Conservation (phyloP, 148 eudicot species). For the Rhododendron mucronatum region DNA sequence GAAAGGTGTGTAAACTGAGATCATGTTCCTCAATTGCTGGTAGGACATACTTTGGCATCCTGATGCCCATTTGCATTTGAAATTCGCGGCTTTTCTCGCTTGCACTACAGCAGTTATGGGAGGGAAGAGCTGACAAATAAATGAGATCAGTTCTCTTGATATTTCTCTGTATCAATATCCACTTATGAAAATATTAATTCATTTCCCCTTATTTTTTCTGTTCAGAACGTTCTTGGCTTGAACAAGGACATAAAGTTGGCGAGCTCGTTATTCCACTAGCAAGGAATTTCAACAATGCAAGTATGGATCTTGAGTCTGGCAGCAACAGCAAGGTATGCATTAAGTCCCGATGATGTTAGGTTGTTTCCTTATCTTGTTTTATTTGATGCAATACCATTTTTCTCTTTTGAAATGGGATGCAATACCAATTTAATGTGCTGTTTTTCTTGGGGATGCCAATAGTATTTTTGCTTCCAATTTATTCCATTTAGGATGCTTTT, state of each 20-base stretch:
- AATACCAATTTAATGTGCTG: not conserved
- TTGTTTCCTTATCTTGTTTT: not conserved
- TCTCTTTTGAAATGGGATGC: not conserved
- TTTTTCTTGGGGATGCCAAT: not conserved
- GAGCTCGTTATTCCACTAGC: conserved; percentile 94
- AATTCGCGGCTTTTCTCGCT: not conserved
- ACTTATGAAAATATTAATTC: not conserved
- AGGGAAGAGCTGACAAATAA: not conserved
- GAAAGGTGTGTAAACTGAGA: conserved; percentile 49
- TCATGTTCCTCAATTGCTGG: not conserved
- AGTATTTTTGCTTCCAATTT: not conserved
- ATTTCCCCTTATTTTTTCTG: not conserved
- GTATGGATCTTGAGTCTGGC: conserved; percentile 65
- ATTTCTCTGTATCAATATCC: not conserved
- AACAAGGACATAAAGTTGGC: conserved; percentile 90
- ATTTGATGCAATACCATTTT: not conserved
- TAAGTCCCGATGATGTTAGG: not conserved
- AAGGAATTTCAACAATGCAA: conserved; percentile 59
- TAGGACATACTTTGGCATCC: not conserved
- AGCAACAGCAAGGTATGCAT: conserved; percentile 43
- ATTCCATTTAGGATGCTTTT: not conserved
- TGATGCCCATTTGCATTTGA: not conserved
- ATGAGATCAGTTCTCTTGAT: not conserved
- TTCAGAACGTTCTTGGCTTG: conserved; percentile 86
- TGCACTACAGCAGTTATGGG: not conserved